phyloP scores from a whole-genome alignment of 768 basidiomycete genomes.

The Candolleomyces eurysporus region DNA sequence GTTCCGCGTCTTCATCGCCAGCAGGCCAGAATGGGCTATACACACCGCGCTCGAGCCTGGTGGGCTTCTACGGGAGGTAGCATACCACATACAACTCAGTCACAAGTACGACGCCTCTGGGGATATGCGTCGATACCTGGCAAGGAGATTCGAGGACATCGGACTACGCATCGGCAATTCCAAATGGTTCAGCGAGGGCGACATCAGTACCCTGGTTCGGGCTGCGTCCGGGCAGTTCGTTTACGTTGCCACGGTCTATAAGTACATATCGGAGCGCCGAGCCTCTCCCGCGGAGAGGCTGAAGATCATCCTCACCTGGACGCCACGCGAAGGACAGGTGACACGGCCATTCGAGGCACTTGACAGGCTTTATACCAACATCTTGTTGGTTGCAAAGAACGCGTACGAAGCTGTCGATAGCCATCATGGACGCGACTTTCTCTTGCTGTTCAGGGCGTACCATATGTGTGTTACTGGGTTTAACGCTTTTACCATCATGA shows the following conservation, averaged over 20 bases:
- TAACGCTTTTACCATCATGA: no score
- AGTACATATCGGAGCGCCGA: not conserved
- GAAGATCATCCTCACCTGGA: no score
- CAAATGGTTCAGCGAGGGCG: not conserved
- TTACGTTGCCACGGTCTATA: not conserved
- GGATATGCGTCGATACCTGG: conserved; percentile 1
- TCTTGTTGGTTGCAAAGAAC: no score
- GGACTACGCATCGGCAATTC: not conserved
- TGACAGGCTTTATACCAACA: no score
- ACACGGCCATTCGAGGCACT: no score
- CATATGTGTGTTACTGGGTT: no score
- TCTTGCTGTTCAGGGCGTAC: no score
- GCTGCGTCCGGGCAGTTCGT: conserved; percentile 7
- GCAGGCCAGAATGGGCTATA: no score
- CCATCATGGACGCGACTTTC: no score
- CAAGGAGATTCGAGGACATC: not conserved
- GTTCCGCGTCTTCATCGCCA: not conserved
- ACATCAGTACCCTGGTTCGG: not conserved
- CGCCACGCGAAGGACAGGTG: no score
- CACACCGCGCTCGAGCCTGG: not conserved
- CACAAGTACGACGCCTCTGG: not conserved
- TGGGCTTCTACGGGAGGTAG: not conserved
- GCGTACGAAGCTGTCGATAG: no score
- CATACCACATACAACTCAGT: not conserved
- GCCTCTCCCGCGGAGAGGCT: not conserved